Evolutionary conservation across 2,329 filamentous ascomycete species (phyloP), one percentile per base, ranked within the genome.

Genomic region (Xylariaceae sp.): DNA sequence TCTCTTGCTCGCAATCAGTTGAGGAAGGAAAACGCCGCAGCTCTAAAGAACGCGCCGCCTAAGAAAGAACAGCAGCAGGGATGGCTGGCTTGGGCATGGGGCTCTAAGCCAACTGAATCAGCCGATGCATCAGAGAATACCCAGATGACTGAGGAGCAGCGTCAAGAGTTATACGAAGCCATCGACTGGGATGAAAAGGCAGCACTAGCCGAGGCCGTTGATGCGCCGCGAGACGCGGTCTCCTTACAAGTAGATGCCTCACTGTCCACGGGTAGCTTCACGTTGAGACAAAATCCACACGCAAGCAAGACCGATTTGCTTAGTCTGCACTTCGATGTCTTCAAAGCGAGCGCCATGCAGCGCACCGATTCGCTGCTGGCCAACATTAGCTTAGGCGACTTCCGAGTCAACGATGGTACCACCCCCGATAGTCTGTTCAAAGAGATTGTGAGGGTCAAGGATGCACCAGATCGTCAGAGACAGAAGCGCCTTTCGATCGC

Each of bases 111-210:
- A 0, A 69, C 76, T 44, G 75, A 83, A 54, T 80, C 76, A 7
- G 75, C 73, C 54, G 82, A 89, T 47, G 80, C 89, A 50, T 81
- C 86, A 3, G 88, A 95, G 66, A 89, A 92, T 63, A 90, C 87
- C 0, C 85, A 91, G 61, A 96, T 99, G 82, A 95, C 90, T 0
- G 94, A 99, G 62, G 88, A 97, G 73, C 92, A 99, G 73, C 88
- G 93, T 48, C 92, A 97, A 72, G 93, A 99, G 74, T 82, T 99
- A 8, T 99, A 97, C 73, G 88, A 95, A 67, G 95, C 91, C 53
- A 99, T 99, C 68, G 94, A 97, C 69, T 99, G 93, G 87, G 90
- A 99, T 63, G 94, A 99, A 74, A 97, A 97, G 78, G 87, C 92
- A 61, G 90, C 89, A 1, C 82, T 99, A 45, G 82, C 91, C 0